Percentiles rank a stretch among this genome's conserved stretches.
Conservation (phyloP, 345 rosid genomes). For the Citrus medica region DNA sequence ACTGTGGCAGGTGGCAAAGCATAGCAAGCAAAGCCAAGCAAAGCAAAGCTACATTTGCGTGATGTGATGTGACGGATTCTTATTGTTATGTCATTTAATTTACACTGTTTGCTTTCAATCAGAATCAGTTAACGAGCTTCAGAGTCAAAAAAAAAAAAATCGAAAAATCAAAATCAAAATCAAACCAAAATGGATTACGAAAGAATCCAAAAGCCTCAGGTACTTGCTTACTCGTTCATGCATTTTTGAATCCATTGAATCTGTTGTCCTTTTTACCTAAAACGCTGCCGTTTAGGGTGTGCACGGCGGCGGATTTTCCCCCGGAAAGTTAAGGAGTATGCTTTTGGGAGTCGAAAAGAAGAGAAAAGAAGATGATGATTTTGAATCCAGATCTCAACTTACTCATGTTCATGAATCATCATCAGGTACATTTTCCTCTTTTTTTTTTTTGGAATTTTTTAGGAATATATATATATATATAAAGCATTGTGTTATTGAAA, state of each 20-base stretch:
- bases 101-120: no score
- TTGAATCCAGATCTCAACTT: constrained; percentile 60
- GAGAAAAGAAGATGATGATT: constrained; percentile 48
- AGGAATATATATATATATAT: no score
- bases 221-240: constrained; percentile 7
- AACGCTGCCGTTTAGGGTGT: constrained; percentile 7
- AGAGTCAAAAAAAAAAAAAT: no score
- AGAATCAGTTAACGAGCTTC: not conserved
- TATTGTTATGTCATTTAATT: not conserved
- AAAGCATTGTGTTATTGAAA: not conserved
- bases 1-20: no score
- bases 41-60: not conserved
- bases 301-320: constrained; percentile 69
- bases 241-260: not conserved
- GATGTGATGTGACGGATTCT: not conserved
- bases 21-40: not conserved
- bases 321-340: constrained; percentile 71
- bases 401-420: constrained; percentile 40
- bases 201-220: constrained; percentile 76
- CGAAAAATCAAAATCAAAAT: not conserved
- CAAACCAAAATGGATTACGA: constrained; percentile 63
- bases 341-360: constrained; percentile 64
- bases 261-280: constrained; percentile 8
- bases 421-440: constrained; percentile 2
- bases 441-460: not conserved